These are phyloP conservation scores for Mortierella sp. DNA, from an alignment of 371 early-diverging fungal species.

Conservation along the genomic window DNA sequence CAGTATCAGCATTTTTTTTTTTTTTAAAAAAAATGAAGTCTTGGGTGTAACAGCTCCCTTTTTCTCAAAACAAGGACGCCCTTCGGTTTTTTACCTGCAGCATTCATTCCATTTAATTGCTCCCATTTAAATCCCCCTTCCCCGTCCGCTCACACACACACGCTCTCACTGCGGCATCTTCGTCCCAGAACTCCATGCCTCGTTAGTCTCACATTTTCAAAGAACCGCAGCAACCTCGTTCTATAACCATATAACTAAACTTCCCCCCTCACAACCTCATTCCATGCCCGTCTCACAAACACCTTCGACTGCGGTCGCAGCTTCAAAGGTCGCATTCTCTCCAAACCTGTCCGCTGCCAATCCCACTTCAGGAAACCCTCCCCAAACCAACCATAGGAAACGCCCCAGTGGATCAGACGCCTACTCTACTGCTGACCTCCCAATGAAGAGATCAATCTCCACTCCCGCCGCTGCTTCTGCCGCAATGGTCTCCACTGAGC, in stretches of 20 bases:
- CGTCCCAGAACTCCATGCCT: not conserved
- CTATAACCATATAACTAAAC: not conserved
- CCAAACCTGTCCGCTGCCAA: conserved; percentile 13
- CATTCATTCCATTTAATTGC: not conserved
- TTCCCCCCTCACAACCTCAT: not conserved
- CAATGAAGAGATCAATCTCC: conserved; percentile 50
- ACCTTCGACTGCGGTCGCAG: conserved; percentile 21
- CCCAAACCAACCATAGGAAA: conserved; percentile 24
- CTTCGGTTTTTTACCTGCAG: too few species aligned
- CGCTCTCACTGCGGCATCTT: conserved; percentile 13
- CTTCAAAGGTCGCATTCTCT: conserved; percentile 39
- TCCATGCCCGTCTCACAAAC: conserved; percentile 49
- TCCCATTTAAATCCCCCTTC: not conserved
- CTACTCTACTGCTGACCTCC: conserved; percentile 11
- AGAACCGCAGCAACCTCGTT: not conserved
- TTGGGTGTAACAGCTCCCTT: not conserved
- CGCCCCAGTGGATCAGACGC: conserved; percentile 34
- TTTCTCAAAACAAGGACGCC: not conserved
- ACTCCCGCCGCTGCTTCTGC: conserved; percentile 39
- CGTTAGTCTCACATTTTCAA: not conserved
- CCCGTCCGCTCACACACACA: not conserved
- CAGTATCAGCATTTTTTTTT: conserved; percentile 1
- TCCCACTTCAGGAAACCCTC: not conserved
- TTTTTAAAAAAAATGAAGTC: too few species aligned
- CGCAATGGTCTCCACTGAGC: conserved; percentile 45